Percentiles rank a stretch among this genome's conserved stretches.
phyloP scores from a whole-genome alignment of 1,139 yeast species.

The Blastobotrys arbuscula region DNA sequence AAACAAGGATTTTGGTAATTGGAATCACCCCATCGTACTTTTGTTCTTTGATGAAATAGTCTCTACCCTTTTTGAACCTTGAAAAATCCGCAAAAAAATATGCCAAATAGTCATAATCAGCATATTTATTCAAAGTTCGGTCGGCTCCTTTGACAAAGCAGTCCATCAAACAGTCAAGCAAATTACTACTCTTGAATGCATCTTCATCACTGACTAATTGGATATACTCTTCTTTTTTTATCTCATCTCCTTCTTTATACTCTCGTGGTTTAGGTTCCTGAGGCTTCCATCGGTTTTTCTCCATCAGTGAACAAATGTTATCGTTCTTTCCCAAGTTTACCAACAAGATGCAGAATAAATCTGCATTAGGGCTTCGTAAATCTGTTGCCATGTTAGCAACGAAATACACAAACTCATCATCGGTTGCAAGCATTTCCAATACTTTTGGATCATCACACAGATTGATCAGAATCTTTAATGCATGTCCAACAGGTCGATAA shows the following conservation, averaged over 20 bases:
- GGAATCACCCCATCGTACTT: constrained; percentile 74
- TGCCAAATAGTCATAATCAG: constrained; percentile 76
- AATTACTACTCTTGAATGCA: constrained; percentile 41
- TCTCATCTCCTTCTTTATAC: background rate
- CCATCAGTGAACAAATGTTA: constrained; percentile 51
- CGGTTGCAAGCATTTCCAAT: constrained; percentile 59
- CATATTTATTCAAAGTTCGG: constrained; percentile 61
- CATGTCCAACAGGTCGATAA: constrained; percentile 34
- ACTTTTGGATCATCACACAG: constrained; percentile 63
- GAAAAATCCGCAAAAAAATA: constrained; percentile 90
- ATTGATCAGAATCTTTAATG: constrained; percentile 77
- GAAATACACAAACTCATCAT: constrained; percentile 51
- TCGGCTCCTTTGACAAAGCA: constrained; percentile 85
- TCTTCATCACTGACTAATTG: constrained; percentile 12
- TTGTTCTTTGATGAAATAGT: constrained; percentile 67
- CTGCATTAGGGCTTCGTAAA: constrained; percentile 61
- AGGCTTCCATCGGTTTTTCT: constrained; percentile 35
- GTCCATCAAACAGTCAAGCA: constrained; percentile 83
- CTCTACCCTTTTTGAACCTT: constrained; percentile 64
- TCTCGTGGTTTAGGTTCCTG: constrained; percentile 4
- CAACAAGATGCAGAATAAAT: constrained; percentile 74
- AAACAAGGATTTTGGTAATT: constrained; percentile 69
- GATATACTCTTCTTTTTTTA: constrained; percentile 1
- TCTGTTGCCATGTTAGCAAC: constrained; percentile 50
- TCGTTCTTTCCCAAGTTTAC: constrained; percentile 83